Conservation (phyloP, 108 stramenopile genomes). For the Cylindrotheca closterium region DNA sequence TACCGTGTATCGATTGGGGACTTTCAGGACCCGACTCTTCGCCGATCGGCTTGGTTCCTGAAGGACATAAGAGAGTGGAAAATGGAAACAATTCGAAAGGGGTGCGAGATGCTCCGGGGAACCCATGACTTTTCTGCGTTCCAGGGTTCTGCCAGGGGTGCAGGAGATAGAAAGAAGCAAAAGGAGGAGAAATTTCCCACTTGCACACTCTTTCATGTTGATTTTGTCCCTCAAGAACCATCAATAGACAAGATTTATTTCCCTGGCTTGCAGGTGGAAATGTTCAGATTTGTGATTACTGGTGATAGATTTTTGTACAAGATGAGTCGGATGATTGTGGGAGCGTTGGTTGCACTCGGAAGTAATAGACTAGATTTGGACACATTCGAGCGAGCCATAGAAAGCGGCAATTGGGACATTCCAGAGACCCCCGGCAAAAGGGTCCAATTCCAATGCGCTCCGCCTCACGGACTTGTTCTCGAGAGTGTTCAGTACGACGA, state of each 20-base stretch:
- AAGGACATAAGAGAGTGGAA: conserved; percentile 10
- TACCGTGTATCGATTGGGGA: conserved; percentile 63
- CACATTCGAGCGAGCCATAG: conserved; percentile 48
- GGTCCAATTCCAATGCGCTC: conserved; percentile 38
- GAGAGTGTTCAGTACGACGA: conserved; percentile 30
- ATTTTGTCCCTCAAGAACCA: not conserved
- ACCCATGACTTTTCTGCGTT: conserved; percentile 70
- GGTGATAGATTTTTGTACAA: conserved; percentile 87
- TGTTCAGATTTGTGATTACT: conserved; percentile 45
- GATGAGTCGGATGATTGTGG: conserved; percentile 79
- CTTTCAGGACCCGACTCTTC: conserved; percentile 61
- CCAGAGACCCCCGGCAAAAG: conserved; percentile 11
- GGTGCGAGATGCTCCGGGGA: conserved; percentile 31
- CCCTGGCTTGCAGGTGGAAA: conserved; percentile 12
- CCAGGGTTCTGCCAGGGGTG: conserved; percentile 30
- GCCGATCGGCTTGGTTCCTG: conserved; percentile 57
- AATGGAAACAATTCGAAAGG: conserved; percentile 11
- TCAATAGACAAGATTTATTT: conserved; percentile 6
- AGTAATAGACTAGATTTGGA: conserved; percentile 36
- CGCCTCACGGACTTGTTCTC: conserved; percentile 50
- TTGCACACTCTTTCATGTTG: conserved; percentile 6
- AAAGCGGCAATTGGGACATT: conserved; percentile 5
- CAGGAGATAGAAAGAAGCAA: not conserved
- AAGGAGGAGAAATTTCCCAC: not conserved
- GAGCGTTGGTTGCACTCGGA: conserved; percentile 68